phyloP scores from a whole-genome alignment of 1,139 yeast species.

The Debaryomyces coudertii region DNA sequence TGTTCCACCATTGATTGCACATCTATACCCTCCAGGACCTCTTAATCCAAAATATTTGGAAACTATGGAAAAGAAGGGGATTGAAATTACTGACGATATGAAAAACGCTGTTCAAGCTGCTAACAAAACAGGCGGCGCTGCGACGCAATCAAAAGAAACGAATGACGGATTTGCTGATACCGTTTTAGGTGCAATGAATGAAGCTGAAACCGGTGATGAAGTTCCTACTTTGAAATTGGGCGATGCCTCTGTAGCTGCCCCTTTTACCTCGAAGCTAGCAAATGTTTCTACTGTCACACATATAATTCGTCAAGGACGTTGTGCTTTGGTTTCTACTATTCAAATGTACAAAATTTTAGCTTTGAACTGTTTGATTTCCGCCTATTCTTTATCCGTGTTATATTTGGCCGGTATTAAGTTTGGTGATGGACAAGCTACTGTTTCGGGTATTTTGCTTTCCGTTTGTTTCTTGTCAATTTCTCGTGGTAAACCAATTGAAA shows the following conservation, averaged over 20 bases:
- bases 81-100: slow-evolving; percentile 70
- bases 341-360: slow-evolving; percentile 99
- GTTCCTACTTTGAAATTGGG: slow-evolving; percentile 94
- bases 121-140: slow-evolving; percentile 37
- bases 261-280: slow-evolving; percentile 92
- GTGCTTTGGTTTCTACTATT: slow-evolving; percentile 95
- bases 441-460: slow-evolving; percentile 85
- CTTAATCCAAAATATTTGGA: slow-evolving; percentile 83
- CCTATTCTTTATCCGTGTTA: slow-evolving; percentile 91
- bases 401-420: slow-evolving; percentile 97
- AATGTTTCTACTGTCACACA: slow-evolving; percentile 92
- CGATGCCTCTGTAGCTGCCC: slow-evolving; percentile 99
- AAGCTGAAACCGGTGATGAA: slow-evolving; percentile 75
- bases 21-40: slow-evolving; percentile 95
- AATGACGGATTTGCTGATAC: slow-evolving; percentile 67
- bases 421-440: slow-evolving; percentile 96
- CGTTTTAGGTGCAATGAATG: slow-evolving; percentile 68
- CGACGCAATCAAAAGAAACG: slow-evolving; percentile 32
- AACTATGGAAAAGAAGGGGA: slow-evolving; percentile 84
- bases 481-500: slow-evolving; percentile 88
- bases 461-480: slow-evolving; percentile 96
- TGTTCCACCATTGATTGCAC: slow-evolving; percentile 86
- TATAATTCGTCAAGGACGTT: slow-evolving; percentile 97
- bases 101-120: slow-evolving; percentile 58
- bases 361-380: slow-evolving; percentile 93